phyloP scores from a whole-genome alignment of 768 basidiomycete genomes.

The Suillus bovinus region DNA sequence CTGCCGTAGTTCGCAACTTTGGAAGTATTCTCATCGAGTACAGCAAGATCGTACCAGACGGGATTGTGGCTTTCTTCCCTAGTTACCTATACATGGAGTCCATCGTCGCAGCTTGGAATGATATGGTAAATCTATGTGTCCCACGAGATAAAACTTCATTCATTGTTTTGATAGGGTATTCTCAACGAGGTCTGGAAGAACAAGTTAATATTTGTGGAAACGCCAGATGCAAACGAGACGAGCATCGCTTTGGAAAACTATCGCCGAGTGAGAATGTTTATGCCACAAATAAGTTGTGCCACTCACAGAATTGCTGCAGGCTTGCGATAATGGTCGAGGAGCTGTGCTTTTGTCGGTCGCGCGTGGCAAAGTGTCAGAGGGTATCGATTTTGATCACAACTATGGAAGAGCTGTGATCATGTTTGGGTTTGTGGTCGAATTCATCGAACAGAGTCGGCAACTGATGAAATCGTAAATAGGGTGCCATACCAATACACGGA shows the following conservation, averaged over 20 bases:
- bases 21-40: constrained; percentile 98
- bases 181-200: constrained; percentile 99
- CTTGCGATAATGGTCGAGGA: constrained; percentile 97
- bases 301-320: constrained; percentile 45
- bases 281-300: too few relatives aligned
- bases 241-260: constrained; percentile 98
- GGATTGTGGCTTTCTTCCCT: constrained; percentile 98
- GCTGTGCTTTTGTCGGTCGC: constrained; percentile 97
- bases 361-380: constrained; percentile 98
- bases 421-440: constrained; percentile 74
- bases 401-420: constrained; percentile 99
- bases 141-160: background rate
- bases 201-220: constrained; percentile 99
- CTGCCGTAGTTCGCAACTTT: constrained; percentile 98
- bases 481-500: constrained; percentile 99
- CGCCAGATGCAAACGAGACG: constrained; percentile 98
- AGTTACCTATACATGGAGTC: constrained; percentile 99
- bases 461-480: constrained; percentile 38
- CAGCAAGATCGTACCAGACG: constrained; percentile 97
- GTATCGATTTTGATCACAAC: constrained; percentile 99
- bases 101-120: constrained; percentile 99
- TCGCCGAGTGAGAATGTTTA: constrained; percentile 61
- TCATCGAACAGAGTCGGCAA: constrained; percentile 1
- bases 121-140: constrained; percentile 73
- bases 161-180: constrained; percentile 67